Evolutionary conservation across 2,329 filamentous ascomycete genomes (phyloP).

Genomic region (Bipolaris cookei): DNA sequence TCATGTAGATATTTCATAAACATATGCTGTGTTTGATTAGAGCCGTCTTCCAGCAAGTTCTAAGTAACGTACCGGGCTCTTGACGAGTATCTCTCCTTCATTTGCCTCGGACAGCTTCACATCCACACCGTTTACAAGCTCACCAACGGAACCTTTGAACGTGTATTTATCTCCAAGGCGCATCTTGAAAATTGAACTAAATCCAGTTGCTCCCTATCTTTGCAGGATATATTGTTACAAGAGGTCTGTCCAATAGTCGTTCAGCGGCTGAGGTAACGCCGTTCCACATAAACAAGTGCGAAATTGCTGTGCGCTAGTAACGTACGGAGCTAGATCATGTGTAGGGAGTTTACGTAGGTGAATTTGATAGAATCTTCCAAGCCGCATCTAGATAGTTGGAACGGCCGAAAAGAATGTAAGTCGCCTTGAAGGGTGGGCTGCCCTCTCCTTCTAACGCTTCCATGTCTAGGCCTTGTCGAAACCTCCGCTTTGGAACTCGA

Average conservation of each 20-base stretch:
- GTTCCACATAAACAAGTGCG: slow-evolving; percentile 55
- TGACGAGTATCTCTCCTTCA: slow-evolving; percentile 57
- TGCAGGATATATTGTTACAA: slow-evolving; percentile 53
- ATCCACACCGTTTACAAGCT: slow-evolving; percentile 49
- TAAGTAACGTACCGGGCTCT: slow-evolving; percentile 37
- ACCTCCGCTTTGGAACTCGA: slow-evolving; percentile 46
- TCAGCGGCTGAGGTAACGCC: slow-evolving; percentile 57
- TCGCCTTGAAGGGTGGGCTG: slow-evolving; percentile 25
- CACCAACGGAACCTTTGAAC: slow-evolving; percentile 46
- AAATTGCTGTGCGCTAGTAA: slow-evolving; percentile 52
- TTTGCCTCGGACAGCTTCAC: slow-evolving; percentile 53
- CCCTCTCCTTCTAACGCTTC: slow-evolving; percentile 44
- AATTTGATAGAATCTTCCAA: slow-evolving; percentile 47
- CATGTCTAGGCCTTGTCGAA: slow-evolving; percentile 48
- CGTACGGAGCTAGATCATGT: slow-evolving; percentile 48
- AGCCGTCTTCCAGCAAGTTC: not conserved
- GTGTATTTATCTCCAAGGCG: slow-evolving; percentile 40
- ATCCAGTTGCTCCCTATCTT: slow-evolving; percentile 55
- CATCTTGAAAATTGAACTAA: slow-evolving; percentile 54
- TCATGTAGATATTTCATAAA: slow-evolving; percentile 51
- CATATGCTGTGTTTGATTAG: slow-evolving; percentile 41
- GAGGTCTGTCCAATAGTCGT: slow-evolving; percentile 58
- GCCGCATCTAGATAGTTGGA: slow-evolving; percentile 48
- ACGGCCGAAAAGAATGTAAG: slow-evolving; percentile 48
- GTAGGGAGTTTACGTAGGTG: slow-evolving; percentile 39